These are phyloP conservation scores for Phlebopus sp. DNA, from an alignment of 1,284 basidiomycete genomes.

Conservation along the genomic window DNA sequence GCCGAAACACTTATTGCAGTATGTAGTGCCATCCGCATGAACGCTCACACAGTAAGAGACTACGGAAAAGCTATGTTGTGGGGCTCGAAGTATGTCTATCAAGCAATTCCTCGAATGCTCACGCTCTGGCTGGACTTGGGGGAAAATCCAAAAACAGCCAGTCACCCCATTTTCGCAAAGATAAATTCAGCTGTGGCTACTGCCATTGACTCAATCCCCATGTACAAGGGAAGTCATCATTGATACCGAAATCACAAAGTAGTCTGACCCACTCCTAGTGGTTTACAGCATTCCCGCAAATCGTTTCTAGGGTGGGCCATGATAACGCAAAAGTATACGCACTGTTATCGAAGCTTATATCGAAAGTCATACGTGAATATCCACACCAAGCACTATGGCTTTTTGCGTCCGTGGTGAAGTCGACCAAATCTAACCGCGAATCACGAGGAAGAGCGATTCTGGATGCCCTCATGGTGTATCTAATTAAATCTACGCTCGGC, in stretches of 20 bases:
- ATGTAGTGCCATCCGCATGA: constrained; percentile 57
- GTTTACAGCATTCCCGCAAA: constrained; percentile 96
- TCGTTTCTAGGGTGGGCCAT: constrained; percentile 93
- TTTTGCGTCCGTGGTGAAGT: constrained; percentile 87
- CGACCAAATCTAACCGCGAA: constrained; percentile 66
- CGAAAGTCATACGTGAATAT: constrained; percentile 73
- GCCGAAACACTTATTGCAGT: constrained; percentile 4
- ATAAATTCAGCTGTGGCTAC: constrained; percentile 56
- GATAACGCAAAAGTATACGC: constrained; percentile 66
- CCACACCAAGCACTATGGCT: constrained; percentile 95
- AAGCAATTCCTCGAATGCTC: constrained; percentile 90
- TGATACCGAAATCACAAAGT: neutral
- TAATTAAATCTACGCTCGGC: neutral
- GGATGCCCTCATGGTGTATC: constrained; percentile 59
- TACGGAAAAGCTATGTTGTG: constrained; percentile 75
- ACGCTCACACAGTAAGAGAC: constrained; percentile 60
- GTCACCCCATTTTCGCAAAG: constrained; percentile 46
- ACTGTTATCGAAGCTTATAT: constrained; percentile 71
- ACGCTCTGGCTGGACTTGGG: constrained; percentile 96
- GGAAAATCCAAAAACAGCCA: constrained; percentile 47
- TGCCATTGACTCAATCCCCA: constrained; percentile 61
- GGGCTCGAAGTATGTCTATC: constrained; percentile 97
- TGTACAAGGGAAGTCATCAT: constrained; percentile 62
- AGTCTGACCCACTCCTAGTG: constrained; percentile 53
- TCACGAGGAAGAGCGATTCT: constrained; percentile 67